Conservation (phyloP, 192 early-diverging fungal species). For the Physocladia obscura region DNA sequence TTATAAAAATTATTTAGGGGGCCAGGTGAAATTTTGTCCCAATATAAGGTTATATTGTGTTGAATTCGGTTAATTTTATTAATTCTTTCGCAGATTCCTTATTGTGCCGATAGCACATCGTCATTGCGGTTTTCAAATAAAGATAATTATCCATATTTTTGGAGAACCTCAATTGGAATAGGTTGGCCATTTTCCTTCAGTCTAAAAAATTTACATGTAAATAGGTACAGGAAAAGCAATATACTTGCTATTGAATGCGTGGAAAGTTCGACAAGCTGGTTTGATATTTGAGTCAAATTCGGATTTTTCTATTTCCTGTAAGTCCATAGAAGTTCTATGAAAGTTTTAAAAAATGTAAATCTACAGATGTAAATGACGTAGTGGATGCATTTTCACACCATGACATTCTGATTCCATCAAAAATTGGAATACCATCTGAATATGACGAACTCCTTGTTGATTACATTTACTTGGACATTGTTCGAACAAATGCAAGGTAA, state of each 20-base stretch:
- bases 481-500: too few species aligned
- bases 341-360: too few species aligned
- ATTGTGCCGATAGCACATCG: not conserved
- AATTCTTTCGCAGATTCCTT: conserved; percentile 4
- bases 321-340: too few species aligned
- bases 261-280: not conserved
- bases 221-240: not conserved
- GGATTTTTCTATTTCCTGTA: too few species aligned
- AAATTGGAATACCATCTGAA: not conserved
- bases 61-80: not conserved
- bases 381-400: not conserved
- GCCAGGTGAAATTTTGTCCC: not conserved
- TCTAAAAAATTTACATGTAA: not conserved
- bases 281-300: too few species aligned
- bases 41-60: not conserved
- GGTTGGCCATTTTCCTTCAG: not conserved
- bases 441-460: too few species aligned
- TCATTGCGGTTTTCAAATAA: not conserved
- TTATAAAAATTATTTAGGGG: not conserved
- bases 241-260: not conserved
- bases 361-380: not conserved
- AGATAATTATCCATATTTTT: too few species aligned
- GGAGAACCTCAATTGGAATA: not conserved
- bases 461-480: too few species aligned
- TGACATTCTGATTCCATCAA: not conserved